Evolutionary conservation across 495 filamentous ascomycete genomes (phyloP).

Genomic region (Penicillium odoratum): DNA sequence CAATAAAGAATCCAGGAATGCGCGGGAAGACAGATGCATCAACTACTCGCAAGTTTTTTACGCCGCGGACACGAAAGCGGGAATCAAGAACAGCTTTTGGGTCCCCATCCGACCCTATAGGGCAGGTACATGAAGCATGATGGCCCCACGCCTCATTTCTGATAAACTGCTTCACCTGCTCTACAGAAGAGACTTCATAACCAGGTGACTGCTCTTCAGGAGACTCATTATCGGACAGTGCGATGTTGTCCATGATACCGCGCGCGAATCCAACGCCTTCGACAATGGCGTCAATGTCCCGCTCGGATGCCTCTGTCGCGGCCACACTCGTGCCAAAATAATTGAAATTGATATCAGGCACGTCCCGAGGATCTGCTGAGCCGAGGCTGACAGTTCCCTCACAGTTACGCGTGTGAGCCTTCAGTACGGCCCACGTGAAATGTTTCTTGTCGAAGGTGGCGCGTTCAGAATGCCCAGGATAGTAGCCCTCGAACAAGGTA

Average conservation of each 20-base stretch:
- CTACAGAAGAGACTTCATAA: not conserved
- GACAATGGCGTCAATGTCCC: slow-evolving; percentile 33
- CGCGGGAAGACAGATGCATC: slow-evolving; percentile 59
- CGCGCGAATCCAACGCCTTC: slow-evolving; percentile 27
- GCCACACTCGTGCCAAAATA: slow-evolving; percentile 46
- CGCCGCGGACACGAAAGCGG: slow-evolving; percentile 56
- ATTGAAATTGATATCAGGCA: slow-evolving; percentile 55
- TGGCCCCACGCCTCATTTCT: slow-evolving; percentile 58
- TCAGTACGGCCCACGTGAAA: slow-evolving; percentile 50
- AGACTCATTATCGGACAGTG: too few relatives aligned
- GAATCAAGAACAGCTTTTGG: slow-evolving; percentile 59
- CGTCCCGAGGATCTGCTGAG: slow-evolving; percentile 50
- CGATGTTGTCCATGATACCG: slow-evolving; percentile 30
- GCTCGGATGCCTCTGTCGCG: too few relatives aligned
- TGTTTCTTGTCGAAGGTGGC: slow-evolving; percentile 22
- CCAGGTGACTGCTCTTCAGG: not conserved
- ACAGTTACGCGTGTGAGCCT: slow-evolving; percentile 52
- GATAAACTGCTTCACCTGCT: slow-evolving; percentile 39
- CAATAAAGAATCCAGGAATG: slow-evolving; percentile 61
- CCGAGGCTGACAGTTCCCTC: slow-evolving; percentile 48
- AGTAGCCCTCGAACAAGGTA: slow-evolving; percentile 43
- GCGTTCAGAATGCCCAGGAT: slow-evolving; percentile 28
- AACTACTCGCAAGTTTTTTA: slow-evolving; percentile 56
- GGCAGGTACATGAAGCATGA: slow-evolving; percentile 56
- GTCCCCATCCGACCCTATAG: slow-evolving; percentile 57